Percentiles rank a stretch among this genome's conserved stretches.
Evolutionary conservation across 257 asterid genomes (phyloP).

Genomic region (Schizonepeta tenuifolia): DNA sequence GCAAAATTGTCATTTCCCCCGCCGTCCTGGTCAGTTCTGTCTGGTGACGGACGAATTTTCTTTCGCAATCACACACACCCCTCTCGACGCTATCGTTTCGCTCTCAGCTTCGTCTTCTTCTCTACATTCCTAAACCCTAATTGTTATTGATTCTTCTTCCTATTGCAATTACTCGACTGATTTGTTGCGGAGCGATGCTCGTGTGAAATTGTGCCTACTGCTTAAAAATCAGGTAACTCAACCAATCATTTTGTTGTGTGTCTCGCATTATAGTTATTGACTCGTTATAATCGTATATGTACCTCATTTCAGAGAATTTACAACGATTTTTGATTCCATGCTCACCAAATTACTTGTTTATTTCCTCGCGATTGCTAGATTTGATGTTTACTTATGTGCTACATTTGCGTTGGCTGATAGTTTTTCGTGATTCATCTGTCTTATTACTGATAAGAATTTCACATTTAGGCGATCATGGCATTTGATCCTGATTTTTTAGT

Average conservation of each 20-base stretch:
- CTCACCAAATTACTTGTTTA: background rate
- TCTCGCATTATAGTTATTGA: constrained; percentile 17
- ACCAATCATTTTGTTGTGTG: background rate
- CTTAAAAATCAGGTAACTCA: constrained; percentile 32
- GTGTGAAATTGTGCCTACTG: constrained; percentile 7
- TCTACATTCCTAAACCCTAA: constrained; percentile 34
- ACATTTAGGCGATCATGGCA: constrained; percentile 9
- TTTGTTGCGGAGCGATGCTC: constrained; percentile 10
- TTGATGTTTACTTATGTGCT: constrained; percentile 13
- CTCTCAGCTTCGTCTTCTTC: constrained; percentile 23
- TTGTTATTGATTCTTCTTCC: background rate
- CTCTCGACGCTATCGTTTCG: constrained; percentile 21
- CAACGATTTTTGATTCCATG: constrained; percentile 10
- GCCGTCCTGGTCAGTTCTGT: constrained; percentile 33
- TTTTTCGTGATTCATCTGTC: constrained; percentile 26
- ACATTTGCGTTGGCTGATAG: constrained; percentile 9
- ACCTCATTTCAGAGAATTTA: background rate
- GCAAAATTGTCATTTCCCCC: constrained; percentile 26
- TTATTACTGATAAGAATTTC: constrained; percentile 22
- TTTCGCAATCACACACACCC: constrained; percentile 8
- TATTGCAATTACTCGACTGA: constrained; percentile 1
- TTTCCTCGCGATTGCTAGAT: constrained; percentile 25
- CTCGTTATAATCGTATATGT: constrained; percentile 4
- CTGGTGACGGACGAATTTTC: constrained; percentile 27
- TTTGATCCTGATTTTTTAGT: constrained; percentile 12